phyloP scores from a whole-genome alignment of 352 stramenopile species.

The Globisporangium perplexum region DNA sequence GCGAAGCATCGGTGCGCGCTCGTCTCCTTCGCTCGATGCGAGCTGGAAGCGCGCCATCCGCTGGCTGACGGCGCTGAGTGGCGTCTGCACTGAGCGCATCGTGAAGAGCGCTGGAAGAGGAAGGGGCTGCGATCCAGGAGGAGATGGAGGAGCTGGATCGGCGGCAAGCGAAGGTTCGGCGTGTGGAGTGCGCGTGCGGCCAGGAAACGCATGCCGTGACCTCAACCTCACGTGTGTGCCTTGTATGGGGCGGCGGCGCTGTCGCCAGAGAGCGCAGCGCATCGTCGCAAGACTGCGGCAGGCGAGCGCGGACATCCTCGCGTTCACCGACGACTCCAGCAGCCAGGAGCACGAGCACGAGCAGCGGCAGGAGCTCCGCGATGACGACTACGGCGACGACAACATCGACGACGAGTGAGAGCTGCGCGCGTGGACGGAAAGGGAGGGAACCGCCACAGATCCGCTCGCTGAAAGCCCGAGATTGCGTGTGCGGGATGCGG shows the following conservation, averaged over 20 bases:
- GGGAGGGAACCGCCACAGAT: not conserved
- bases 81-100: no score
- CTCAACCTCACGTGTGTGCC: not conserved
- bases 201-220: not conserved
- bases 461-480: not conserved
- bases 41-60: no score
- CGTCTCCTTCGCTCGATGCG: not conserved
- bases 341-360: conserved; percentile 12
- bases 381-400: not conserved
- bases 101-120: conserved; percentile 32
- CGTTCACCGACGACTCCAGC: conserved; percentile 28
- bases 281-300: conserved; percentile 39
- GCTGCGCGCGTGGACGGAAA: no score
- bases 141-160: conserved; percentile 54
- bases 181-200: not conserved
- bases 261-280: conserved; percentile 24
- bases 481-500: not conserved
- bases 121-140: conserved; percentile 46
- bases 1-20: conserved; percentile 11
- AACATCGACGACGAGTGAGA: not conserved
- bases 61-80: no score
- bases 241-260: not conserved
- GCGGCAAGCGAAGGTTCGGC: conserved; percentile 40
- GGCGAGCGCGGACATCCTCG: conserved; percentile 51
- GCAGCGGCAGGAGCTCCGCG: not conserved